Conservation (phyloP, 305 asterid genomes). For the Plantago rigida region DNA sequence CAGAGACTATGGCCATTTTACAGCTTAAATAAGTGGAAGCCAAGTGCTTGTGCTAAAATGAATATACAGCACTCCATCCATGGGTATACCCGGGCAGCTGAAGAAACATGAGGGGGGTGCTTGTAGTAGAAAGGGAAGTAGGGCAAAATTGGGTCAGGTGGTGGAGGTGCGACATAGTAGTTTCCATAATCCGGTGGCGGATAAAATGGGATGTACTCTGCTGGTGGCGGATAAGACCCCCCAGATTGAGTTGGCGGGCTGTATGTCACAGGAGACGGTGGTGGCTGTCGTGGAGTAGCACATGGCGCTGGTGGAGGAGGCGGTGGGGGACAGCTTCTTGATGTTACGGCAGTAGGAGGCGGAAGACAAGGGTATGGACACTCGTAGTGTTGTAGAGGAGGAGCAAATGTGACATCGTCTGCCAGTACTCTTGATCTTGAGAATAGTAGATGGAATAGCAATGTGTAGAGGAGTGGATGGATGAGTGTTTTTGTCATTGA, state of each 20-base stretch:
- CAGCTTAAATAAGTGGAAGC: background rate
- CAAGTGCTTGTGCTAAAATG: background rate
- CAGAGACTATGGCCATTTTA: background rate
- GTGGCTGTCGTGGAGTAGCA: background rate
- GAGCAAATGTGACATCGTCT: background rate
- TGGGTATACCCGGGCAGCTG: background rate
- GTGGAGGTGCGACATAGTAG: conserved; percentile 13
- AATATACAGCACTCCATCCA: background rate
- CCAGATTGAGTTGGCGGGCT: conserved; percentile 4
- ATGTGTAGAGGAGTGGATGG: background rate
- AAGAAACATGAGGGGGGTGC: conserved; percentile 5
- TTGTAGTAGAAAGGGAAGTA: conserved; percentile 14
- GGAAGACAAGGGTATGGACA: conserved; percentile 13
- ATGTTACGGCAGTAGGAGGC: background rate
- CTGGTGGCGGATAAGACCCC: conserved; percentile 1
- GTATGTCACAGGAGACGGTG: background rate
- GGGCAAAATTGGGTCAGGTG: conserved; percentile 5
- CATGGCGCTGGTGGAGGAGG: conserved; percentile 4
- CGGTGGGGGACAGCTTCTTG: conserved; percentile 1
- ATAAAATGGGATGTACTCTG: background rate
- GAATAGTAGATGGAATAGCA: background rate
- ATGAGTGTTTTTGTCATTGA: background rate
- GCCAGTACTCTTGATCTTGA: background rate
- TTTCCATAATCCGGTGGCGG: background rate
- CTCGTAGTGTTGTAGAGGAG: conserved; percentile 14